phyloP scores from a whole-genome alignment of 495 filamentous ascomycete genomes.

The Aspergillus sparsus region DNA sequence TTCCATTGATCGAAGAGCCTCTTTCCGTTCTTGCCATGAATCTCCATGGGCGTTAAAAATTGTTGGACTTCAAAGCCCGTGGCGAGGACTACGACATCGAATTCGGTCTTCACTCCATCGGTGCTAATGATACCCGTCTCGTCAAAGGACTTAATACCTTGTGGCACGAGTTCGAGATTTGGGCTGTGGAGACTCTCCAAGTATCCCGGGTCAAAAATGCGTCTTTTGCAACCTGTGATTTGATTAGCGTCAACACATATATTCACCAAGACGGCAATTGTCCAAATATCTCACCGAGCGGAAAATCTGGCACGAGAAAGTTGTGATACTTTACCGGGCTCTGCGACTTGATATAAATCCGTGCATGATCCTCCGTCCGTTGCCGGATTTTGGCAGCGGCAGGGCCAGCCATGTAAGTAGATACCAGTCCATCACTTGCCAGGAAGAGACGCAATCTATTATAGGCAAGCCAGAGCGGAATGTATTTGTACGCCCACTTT shows the following conservation, averaged over 20 bases:
- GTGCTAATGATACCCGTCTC: not conserved
- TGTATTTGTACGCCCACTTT: conserved; percentile 15
- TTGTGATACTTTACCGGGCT: not conserved
- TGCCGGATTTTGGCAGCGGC: not conserved
- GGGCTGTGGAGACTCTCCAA: conserved; percentile 46
- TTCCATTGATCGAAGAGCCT: not conserved
- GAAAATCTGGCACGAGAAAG: not conserved
- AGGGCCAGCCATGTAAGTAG: not conserved
- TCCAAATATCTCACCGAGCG: not conserved
- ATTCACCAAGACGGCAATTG: conserved; percentile 26
- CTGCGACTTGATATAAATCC: not conserved
- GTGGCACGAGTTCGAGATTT: conserved; percentile 44
- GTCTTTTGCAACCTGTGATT: conserved; percentile 50
- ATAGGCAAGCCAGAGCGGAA: not conserved
- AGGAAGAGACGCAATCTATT: not conserved
- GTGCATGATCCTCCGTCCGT: not conserved
- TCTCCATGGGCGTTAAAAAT: not conserved
- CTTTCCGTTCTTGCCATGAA: not conserved
- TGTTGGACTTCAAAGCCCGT: not conserved
- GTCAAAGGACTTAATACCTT: not conserved
- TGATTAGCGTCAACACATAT: conserved; percentile 46
- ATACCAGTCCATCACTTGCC: not conserved
- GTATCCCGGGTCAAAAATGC: conserved; percentile 56
- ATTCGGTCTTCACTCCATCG: not conserved
- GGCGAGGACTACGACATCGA: not conserved